Evolutionary conservation across 2,329 filamentous ascomycete species (phyloP).

Genomic region (Thyridium curvatum): DNA sequence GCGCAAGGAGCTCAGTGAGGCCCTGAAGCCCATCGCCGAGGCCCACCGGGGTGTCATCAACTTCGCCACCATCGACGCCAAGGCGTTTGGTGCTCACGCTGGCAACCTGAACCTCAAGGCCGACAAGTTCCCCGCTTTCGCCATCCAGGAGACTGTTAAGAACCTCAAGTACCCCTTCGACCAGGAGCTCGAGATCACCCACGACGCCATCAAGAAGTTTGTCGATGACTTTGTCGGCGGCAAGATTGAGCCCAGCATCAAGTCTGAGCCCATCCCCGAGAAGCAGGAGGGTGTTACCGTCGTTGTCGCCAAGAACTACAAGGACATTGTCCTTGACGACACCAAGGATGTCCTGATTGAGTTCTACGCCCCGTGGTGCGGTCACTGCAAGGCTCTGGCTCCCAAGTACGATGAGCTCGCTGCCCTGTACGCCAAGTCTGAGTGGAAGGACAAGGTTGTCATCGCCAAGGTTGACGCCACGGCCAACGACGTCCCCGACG

Average conservation of each 20-base stretch:
- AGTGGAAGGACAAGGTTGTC: constrained; percentile 76
- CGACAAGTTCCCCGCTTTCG: constrained; percentile 94
- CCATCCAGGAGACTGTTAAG: constrained; percentile 91
- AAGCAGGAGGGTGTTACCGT: constrained; percentile 84
- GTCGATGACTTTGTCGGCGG: constrained; percentile 79
- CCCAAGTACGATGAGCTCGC: constrained; percentile 95
- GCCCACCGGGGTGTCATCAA: constrained; percentile 92
- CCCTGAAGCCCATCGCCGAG: constrained; percentile 80
- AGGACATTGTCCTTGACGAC: constrained; percentile 85
- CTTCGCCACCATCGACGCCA: constrained; percentile 96
- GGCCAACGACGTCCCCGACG: constrained; percentile 90
- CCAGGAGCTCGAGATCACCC: constrained; percentile 71
- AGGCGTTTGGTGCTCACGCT: constrained; percentile 88
- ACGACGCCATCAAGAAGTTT: constrained; percentile 68
- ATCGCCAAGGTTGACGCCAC: constrained; percentile 98
- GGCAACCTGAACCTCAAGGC: constrained; percentile 95
- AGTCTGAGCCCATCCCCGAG: constrained; percentile 96
- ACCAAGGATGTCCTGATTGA: constrained; percentile 95
- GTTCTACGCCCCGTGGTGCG: constrained; percentile 99
- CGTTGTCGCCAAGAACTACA: constrained; percentile 90
- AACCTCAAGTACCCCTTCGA: constrained; percentile 97
- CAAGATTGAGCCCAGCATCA: constrained; percentile 93
- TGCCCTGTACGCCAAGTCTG: constrained; percentile 66
- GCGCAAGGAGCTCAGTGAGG: constrained; percentile 69
- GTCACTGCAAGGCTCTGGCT: constrained; percentile 97